Evolutionary conservation across 352 stramenopile species (phyloP), one percentile per base, ranked within the genome.

Genomic region (Phytophthora agathidicida): DNA sequence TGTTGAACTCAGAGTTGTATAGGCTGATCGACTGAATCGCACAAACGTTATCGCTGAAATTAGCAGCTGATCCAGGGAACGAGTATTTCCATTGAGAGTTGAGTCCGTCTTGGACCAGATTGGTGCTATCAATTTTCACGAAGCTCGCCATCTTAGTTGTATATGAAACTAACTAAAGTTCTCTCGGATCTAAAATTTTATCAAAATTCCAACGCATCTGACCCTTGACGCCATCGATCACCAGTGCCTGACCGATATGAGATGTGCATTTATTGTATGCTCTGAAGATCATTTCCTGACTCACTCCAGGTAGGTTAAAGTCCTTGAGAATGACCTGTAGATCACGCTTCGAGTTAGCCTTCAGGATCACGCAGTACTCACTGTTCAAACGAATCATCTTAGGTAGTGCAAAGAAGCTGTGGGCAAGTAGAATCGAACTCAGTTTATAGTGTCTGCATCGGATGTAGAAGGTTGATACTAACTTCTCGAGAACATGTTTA

Each of bases 321-420:
- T 53, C 45, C 24, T 43, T 42, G 3, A 53, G 31, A 42, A 53
- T 32, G 31, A 53, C 43, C 20, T 42, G 20, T 7, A 53, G 17
- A 53, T 53, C 45, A 26, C 45, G 31, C 14, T 53, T 53, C 20
- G 45, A 53, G 43, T 53, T 53, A 10, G 45, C 45, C 13, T 26
- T 53, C 23, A 53, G 14, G 20, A 53, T 53, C 1, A 32, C 45
- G n/a, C n/a, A n/a, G n/a, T n/a, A n/a, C n/a, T n/a, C n/a, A n/a
- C n/a, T n/a, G n/a, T n/a, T n/a, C n/a, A n/a, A n/a, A n/a, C n/a
- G n/a, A n/a, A n/a, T n/a, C n/a, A n/a, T n/a, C n/a, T n/a, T n/a
- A n/a, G n/a, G n/a, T n/a, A n/a, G n/a, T n/a, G n/a, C n/a, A n/a
- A n/a, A n/a, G n/a, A n/a, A n/a, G n/a, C n/a, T n/a, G n/a, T n/a